Base-by-base conservation (phyloP, 495 filamentous ascomycete species). In the Aspergillus saccharolyticus region DNA sequence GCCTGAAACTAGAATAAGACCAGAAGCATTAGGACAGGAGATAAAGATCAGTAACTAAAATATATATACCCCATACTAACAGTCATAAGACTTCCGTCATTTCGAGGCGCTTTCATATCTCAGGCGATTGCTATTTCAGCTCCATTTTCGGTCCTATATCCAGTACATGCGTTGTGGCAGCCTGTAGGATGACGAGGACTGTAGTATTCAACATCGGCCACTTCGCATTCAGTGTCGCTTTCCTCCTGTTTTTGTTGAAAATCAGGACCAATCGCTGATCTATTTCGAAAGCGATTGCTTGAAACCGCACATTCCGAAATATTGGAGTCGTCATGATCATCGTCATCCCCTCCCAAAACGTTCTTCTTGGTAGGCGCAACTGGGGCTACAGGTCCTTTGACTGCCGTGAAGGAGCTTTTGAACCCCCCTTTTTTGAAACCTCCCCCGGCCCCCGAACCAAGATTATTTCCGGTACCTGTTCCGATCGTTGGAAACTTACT, bases 351-450 rank as follows among this genome's bases (percentile, higher is more conserved):
- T 2, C 71, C 76, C 16, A 73, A 61, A 10, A 77, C 72, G 56
- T 77, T 77, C 60, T 74, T 79, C 68, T 70, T 72, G 6, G 62
- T 71, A 16, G 74, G 69, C 7, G 63, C 61, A 8, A 60, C 52
- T 33, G 68, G 60, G 4, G 60, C 60, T 19, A 54, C 60, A 8
- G 70, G 59, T 1, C 67, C 73, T 57, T 79, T 78, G 44, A 73
- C 79, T 15, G 67, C 59, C 5, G 76, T 77, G 63, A 85, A 85
- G 9, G 83, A 83, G 56, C 81, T 85, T 64, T 81, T 84, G 53
- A 85, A 85, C 0, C 82, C 83, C 4, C 81, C 82, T 56, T 85
- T 85, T 60, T 84, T 85, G 66, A 85, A 85, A 0, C 80, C 80
- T 0, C 74, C 78, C 5, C 61, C 65, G 12, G 62, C 68, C 21